Conservation (phyloP, 768 basidiomycete species). For the Russula abietina region DNA sequence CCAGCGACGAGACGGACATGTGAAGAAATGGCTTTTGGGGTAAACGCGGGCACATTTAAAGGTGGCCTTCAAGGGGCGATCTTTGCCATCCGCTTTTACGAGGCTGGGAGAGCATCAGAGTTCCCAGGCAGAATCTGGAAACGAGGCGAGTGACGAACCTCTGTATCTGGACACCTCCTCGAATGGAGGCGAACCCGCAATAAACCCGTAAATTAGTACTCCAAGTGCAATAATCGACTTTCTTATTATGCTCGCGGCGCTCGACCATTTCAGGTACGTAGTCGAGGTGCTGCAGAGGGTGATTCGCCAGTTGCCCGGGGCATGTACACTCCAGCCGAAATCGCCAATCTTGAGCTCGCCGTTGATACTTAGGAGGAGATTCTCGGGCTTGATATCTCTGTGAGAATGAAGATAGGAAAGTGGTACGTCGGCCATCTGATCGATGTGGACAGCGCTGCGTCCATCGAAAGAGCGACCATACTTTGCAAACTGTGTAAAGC, state of each 20-base stretch:
- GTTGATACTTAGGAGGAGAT: conserved; percentile 87
- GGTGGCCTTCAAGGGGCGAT: conserved; percentile 68
- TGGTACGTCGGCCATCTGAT: conserved; percentile 97
- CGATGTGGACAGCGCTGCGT: conserved; percentile 82
- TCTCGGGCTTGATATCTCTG: conserved; percentile 98
- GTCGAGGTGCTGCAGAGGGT: conserved; percentile 96
- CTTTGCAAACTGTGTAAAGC: conserved; percentile 87
- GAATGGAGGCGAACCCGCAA: conserved; percentile 79
- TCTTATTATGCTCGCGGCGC: conserved; percentile 79
- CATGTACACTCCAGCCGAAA: conserved; percentile 98
- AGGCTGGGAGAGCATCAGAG: conserved; percentile 45
- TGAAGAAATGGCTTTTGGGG: no score
- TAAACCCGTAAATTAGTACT: conserved; percentile 90
- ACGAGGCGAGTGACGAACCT: conserved; percentile 42
- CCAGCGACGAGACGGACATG: no score
- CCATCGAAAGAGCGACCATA: conserved; percentile 83
- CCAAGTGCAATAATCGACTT: conserved; percentile 94
- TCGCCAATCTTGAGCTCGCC: conserved; percentile 98
- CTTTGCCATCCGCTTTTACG: conserved; percentile 81
- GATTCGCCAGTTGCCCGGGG: conserved; percentile 80
- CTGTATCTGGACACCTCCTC: conserved; percentile 76
- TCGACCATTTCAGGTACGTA: conserved; percentile 99
- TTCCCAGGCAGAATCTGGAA: neutral
- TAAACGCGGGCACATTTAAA: no score
- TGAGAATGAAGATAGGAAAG: conserved; percentile 82